Conservation (phyloP, 2,329 filamentous ascomycete species). For the Alternaria sp. region DNA sequence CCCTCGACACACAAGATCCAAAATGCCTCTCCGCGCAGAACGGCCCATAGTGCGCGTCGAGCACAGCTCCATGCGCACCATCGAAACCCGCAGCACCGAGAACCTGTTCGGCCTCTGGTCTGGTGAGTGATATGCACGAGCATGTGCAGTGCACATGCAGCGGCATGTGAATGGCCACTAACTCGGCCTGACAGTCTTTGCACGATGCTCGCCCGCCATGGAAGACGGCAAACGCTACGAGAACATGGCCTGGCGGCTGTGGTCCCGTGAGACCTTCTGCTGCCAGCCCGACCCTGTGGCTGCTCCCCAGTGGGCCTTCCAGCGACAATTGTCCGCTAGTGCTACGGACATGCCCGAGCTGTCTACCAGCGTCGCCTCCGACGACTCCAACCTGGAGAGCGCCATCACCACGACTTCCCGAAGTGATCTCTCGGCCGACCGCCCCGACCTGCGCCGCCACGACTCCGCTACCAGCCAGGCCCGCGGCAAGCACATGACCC, state of each 20-base stretch:
- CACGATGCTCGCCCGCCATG: conserved; percentile 91
- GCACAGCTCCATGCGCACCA: conserved; percentile 89
- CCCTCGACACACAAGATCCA: conserved; percentile 28
- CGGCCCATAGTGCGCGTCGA: conserved; percentile 91
- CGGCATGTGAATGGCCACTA: conserved; percentile 23
- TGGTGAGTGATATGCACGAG: conserved; percentile 68
- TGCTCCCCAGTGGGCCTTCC: conserved; percentile 46
- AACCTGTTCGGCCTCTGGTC: conserved; percentile 98
- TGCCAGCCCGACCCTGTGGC: conserved; percentile 69
- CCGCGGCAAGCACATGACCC: conserved; percentile 88
- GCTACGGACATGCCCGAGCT: conserved; percentile 53
- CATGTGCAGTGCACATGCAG: not conserved
- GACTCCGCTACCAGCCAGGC: conserved; percentile 76
- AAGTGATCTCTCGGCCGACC: conserved; percentile 61
- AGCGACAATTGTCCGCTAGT: conserved; percentile 38
- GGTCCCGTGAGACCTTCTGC: conserved; percentile 93
- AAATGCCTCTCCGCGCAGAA: conserved; percentile 85
- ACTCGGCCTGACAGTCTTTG: conserved; percentile 73
- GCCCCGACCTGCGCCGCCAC: conserved; percentile 74
- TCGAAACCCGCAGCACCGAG: conserved; percentile 91
- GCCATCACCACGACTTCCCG: conserved; percentile 58
- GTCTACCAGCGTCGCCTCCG: conserved; percentile 58
- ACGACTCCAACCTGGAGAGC: conserved; percentile 51
- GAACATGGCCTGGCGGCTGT: conserved; percentile 92
- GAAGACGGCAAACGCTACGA: conserved; percentile 92